Evolutionary conservation across 2,329 filamentous ascomycete species (phyloP), one percentile per base, ranked within the genome.

Genomic region (Trichophyton simii): DNA sequence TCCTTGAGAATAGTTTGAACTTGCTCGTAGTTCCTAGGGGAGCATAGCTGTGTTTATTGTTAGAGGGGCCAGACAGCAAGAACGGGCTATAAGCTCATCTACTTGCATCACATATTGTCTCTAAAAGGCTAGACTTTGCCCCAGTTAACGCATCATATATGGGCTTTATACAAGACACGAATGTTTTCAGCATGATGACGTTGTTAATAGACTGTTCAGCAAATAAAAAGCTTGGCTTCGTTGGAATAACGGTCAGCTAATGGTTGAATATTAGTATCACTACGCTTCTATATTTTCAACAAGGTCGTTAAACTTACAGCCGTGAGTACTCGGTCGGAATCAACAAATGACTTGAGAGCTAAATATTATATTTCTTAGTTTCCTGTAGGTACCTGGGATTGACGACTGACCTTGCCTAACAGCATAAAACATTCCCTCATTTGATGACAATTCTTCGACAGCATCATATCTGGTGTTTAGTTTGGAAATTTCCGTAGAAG

Each of bases 181-280:
- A 96, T 28, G 85, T 84, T 70, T 96, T 96, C 34, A 96, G 76
- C 80, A 90, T 87, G 50, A 97, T 83, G 5, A 96, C 81, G 67
- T 92, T 84, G 68, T 95, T 95, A 68, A 96, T 86, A 2, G 88
- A 86, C 65, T 91, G 87, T 70, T 95, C 90, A 0, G 86, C 86
- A 59, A 84, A 82, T 60, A 84, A 78, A 11, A 94, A 79, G 0
- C 84, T 85, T 0, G 81, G 76, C 63, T 86, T 83, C 0, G 79
- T 82, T 0, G 87, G 85, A 15, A 91, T 78, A n/a, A 91, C 80
- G 44, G 95, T 91, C 46, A 96, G 81, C 83, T 91, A 65, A 20
- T 7, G 15, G 20, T 8, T 15, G 31, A 3, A 20, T n/a, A 41
- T 28, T 41, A 54, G 48, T 25, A 60, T 13, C n/a, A 41, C 2